Evolutionary conservation across 805 yeast species (phyloP), one percentile per base, ranked within the genome.

Genomic region (Sugiyamaella boreocaroliniensis): DNA sequence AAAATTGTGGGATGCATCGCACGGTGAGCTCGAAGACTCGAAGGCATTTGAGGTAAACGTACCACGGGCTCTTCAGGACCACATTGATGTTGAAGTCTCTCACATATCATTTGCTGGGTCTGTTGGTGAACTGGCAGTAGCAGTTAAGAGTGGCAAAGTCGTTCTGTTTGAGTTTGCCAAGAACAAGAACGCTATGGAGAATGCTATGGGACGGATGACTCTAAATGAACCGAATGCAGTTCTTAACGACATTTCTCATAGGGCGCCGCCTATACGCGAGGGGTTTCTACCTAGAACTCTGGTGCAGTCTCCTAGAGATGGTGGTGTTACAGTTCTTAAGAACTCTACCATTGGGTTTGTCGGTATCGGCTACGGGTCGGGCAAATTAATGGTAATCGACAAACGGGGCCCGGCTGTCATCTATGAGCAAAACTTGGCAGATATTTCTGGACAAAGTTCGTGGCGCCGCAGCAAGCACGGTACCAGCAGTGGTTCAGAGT

Each of bases 311-410:
- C 63, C 71, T 40, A 68, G 69, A 40, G 63, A 67, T 48, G 80
- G 82, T 0, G 64, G 64, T 3, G 82, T 86, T 9, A 73, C 90
- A 0, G 78, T 86, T 1, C 55, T 90, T 47, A 75, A 77, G 51
- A 78, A 86, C 66, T 83, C 90, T 55, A 78, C 84, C 57, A 74
- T 89, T 47, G 97, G 97, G 0, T 90, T 93, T 70, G 86, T 85
- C 8, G 93, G 86, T 0, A 72, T 87, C 43, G 95, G 86, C 0
- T 89, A 85, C 65, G 77, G 76, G 45, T 76, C 82, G 12, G 97
- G 98, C n/a, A 75, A 80, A 37, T 56, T 92, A 15, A 68, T 84
- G 1, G 81, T 92, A 0, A 71, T 90, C 54, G 97, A 92, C 68
- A 74, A 86, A 51, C 75, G 97, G 20, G 72, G 82, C 2, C 90